Conservation (phyloP, 2,329 filamentous ascomycete species). For the Colletotrichum chlorophyti region DNA sequence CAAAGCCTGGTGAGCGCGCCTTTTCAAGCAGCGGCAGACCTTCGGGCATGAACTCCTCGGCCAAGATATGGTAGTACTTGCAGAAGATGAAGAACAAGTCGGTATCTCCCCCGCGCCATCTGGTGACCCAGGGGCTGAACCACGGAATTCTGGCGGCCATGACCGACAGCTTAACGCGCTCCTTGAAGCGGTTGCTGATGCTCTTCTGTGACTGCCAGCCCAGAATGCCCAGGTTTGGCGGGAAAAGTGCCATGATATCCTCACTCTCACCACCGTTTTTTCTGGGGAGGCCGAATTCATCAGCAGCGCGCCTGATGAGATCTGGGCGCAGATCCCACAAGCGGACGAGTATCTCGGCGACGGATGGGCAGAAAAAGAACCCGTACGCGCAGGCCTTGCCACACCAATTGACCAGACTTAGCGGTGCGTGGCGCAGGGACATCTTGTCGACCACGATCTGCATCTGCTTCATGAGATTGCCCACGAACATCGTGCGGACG, state of each 20-base stretch:
- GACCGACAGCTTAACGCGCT: slow-evolving; percentile 69
- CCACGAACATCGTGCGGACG: slow-evolving; percentile 83
- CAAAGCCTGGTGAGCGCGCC: slow-evolving; percentile 75
- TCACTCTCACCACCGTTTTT: slow-evolving; percentile 63
- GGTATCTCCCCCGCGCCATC: slow-evolving; percentile 87
- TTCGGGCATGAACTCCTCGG: slow-evolving; percentile 73
- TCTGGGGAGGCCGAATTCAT: slow-evolving; percentile 71
- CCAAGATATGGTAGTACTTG: slow-evolving; percentile 84
- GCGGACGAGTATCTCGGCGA: slow-evolving; percentile 82
- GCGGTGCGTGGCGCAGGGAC: slow-evolving; percentile 73
- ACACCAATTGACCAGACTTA: slow-evolving; percentile 80
- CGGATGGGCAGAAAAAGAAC: slow-evolving; percentile 89
- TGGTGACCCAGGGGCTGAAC: slow-evolving; percentile 83
- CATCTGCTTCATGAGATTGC: slow-evolving; percentile 85
- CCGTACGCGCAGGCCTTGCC: slow-evolving; percentile 92
- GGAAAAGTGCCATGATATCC: slow-evolving; percentile 73
- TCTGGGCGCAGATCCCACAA: slow-evolving; percentile 78
- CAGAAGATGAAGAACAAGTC: slow-evolving; percentile 92
- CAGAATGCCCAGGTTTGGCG: slow-evolving; percentile 65
- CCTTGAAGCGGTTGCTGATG: slow-evolving; percentile 65
- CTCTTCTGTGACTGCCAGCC: slow-evolving; percentile 61
- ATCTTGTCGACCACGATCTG: slow-evolving; percentile 87
- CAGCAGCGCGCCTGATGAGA: slow-evolving; percentile 73
- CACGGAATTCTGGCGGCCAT: slow-evolving; percentile 78
- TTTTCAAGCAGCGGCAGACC: slow-evolving; percentile 60